phyloP scores from a whole-genome alignment of 2,329 filamentous ascomycete species.

The Botryotinia narcissicola region DNA sequence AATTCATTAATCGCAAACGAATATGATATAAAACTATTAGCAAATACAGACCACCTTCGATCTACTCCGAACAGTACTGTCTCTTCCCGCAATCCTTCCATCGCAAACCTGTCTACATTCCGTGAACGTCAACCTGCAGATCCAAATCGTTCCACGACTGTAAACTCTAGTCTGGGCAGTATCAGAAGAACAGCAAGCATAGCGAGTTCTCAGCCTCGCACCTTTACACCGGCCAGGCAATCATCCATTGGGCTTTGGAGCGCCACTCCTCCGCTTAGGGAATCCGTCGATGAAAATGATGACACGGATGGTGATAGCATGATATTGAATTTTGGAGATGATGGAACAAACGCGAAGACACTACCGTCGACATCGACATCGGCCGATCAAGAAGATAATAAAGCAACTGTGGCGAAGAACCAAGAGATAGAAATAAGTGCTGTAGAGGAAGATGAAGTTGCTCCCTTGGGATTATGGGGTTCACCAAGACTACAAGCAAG shows the following conservation, averaged over 20 bases:
- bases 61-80: constrained; percentile 39
- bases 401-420: neutral
- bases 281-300: constrained; percentile 48
- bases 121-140: constrained; percentile 30
- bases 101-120: constrained; percentile 31
- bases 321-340: constrained; percentile 50
- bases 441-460: constrained; percentile 35
- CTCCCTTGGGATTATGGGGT: constrained; percentile 44
- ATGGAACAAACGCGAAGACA: neutral
- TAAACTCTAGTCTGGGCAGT: constrained; percentile 34
- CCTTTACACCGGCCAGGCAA: constrained; percentile 30
- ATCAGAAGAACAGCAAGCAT: constrained; percentile 38
- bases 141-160: constrained; percentile 19
- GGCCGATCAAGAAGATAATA: constrained; percentile 4
- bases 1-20: constrained; percentile 53
- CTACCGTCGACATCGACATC: neutral
- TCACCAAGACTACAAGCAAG: constrained; percentile 39
- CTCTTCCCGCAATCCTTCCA: constrained; percentile 40
- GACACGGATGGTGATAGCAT: constrained; percentile 39
- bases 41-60: constrained; percentile 71
- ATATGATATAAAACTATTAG: constrained; percentile 73
- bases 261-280: constrained; percentile 44
- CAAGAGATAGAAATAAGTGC: neutral
- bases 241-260: constrained; percentile 50
- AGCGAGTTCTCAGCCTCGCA: constrained; percentile 28